Conservation (phyloP, 2,329 filamentous ascomycete genomes). For the Didymella exigua region DNA sequence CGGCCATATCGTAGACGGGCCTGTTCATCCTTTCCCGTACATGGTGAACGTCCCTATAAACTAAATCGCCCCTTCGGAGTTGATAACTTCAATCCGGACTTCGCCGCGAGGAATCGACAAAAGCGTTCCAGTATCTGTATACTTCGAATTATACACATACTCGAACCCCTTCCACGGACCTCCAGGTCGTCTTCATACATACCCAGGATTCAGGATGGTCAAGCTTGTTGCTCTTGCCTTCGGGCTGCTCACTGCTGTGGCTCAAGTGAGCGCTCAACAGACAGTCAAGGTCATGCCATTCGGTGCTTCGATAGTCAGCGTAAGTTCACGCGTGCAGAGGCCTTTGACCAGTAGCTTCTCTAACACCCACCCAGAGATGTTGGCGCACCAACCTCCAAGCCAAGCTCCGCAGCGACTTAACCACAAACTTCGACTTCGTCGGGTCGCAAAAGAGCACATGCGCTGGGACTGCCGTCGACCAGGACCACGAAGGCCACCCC, state of each 20-base stretch:
- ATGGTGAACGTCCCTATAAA: background rate
- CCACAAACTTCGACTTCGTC: slow-evolving; percentile 45
- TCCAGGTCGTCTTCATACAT: background rate
- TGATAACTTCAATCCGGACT: background rate
- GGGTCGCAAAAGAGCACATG: slow-evolving; percentile 44
- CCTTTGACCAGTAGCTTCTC: background rate
- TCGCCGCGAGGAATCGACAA: background rate
- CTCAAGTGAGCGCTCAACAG: slow-evolving; percentile 26
- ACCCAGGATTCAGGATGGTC: slow-evolving; percentile 23
- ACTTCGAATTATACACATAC: slow-evolving; percentile 13
- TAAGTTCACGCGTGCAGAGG: slow-evolving; percentile 11
- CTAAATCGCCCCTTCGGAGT: background rate
- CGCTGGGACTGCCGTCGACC: slow-evolving; percentile 50
- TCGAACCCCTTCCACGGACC: background rate
- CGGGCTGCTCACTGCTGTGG: slow-evolving; percentile 29
- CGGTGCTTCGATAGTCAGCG: slow-evolving; percentile 44
- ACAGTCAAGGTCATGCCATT: slow-evolving; percentile 46
- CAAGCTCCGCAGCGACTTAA: slow-evolving; percentile 30
- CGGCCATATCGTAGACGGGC: slow-evolving; percentile 1
- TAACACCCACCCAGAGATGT: slow-evolving; percentile 35
- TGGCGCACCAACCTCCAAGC: slow-evolving; percentile 45
- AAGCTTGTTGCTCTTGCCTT: slow-evolving; percentile 27
- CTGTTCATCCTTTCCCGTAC: slow-evolving; percentile 2
- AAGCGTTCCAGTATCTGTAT: slow-evolving; percentile 5
- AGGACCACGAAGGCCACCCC: slow-evolving; percentile 54